Conservation (phyloP, 148 eudicot species). For the Fallopia convolvulus region DNA sequence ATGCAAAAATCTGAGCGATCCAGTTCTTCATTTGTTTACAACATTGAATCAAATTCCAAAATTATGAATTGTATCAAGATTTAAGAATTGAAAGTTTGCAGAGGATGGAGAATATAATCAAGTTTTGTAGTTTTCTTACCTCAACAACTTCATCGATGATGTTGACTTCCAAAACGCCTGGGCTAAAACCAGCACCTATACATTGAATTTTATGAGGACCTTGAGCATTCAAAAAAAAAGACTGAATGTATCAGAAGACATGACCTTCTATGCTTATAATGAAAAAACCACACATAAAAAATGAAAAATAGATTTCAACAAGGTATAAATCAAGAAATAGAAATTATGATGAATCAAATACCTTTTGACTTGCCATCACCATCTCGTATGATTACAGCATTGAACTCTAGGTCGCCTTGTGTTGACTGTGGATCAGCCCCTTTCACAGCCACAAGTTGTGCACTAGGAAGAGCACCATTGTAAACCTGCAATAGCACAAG, state of each 20-base stretch:
- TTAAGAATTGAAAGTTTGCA: neutral
- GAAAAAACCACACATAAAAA: neutral
- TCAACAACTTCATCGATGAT: conserved; percentile 71
- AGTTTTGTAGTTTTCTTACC: conserved; percentile 29
- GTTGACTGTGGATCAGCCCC: conserved; percentile 76
- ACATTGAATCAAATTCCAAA: neutral
- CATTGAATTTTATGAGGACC: conserved; percentile 81
- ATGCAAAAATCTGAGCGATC: too few relatives aligned
- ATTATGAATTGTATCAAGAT: neutral
- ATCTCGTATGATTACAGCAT: too few relatives aligned
- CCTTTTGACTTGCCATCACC: too few relatives aligned
- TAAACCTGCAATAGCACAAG: conserved; percentile 46
- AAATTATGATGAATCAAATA: too few relatives aligned
- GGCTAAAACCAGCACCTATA: conserved; percentile 81
- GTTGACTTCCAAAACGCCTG: conserved; percentile 51
- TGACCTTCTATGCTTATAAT: neutral
- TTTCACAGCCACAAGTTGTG: conserved; percentile 74
- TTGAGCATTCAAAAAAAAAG: neutral
- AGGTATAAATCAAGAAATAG: neutral
- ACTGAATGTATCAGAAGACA: neutral
- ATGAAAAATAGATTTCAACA: neutral
- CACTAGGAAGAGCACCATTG: conserved; percentile 56
- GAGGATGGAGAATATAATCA: neutral
- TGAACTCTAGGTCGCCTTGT: conserved; percentile 93
- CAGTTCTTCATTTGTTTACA: too few relatives aligned